Percentiles rank a stretch among this genome's conserved stretches.
phyloP scores from a whole-genome alignment of 2,329 filamentous ascomycete species.

The Neoarthrinium moseri region DNA sequence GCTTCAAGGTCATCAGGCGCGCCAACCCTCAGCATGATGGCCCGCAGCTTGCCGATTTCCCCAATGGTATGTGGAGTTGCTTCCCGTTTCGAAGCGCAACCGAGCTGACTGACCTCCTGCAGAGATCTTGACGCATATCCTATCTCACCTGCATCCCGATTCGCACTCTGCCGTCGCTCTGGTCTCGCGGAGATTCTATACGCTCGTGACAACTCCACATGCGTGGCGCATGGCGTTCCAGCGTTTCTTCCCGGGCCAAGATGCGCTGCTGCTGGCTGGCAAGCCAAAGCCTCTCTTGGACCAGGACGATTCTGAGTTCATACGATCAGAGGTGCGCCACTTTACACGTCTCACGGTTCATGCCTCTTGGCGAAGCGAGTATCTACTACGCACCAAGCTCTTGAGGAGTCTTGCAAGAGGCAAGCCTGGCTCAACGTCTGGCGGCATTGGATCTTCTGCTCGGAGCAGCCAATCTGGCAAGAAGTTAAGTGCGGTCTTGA shows the following conservation, averaged over 20 bases:
- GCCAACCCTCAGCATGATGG: conserved; percentile 36
- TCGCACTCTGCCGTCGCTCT: conserved; percentile 80
- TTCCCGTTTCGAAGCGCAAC: conserved; percentile 11
- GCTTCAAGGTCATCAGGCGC: conserved; percentile 56
- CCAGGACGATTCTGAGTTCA: conserved; percentile 47
- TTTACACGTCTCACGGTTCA: conserved; percentile 81
- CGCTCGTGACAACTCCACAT: conserved; percentile 84
- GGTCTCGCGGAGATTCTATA: conserved; percentile 85
- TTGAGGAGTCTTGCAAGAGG: conserved; percentile 79
- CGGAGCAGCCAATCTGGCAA: conserved; percentile 54
- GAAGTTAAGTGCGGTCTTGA: conserved; percentile 71
- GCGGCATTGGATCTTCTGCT: conserved; percentile 50
- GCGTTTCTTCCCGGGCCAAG: conserved; percentile 81
- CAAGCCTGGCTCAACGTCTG: conserved; percentile 65
- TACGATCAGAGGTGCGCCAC: conserved; percentile 71
- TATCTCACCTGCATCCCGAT: conserved; percentile 85
- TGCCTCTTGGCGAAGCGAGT: conserved; percentile 96
- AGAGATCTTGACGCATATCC: conserved; percentile 90
- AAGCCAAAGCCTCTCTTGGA: conserved; percentile 35
- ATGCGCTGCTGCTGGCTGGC: conserved; percentile 45
- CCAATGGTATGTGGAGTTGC: conserved; percentile 68
- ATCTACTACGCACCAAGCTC: conserved; percentile 82
- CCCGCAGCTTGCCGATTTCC: conserved; percentile 58
- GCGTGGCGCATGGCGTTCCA: conserved; percentile 93
- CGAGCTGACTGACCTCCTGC: conserved; percentile 21